Percentiles rank a stretch among this genome's conserved stretches.
Conservation (phyloP, 2,329 filamentous ascomycete species). For the Diaporthe ilicicola region DNA sequence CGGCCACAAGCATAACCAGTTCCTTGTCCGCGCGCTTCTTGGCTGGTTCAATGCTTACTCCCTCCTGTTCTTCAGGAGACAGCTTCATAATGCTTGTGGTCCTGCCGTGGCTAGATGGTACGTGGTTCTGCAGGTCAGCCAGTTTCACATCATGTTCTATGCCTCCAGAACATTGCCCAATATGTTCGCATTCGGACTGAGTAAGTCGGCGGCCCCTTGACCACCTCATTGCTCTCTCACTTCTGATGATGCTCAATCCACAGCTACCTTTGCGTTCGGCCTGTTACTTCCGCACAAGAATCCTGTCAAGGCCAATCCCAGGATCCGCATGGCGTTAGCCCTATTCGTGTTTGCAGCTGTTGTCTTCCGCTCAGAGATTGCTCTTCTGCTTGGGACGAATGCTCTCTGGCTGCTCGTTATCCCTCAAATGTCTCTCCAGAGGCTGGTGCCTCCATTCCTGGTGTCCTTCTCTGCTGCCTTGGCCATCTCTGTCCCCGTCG, state of each 20-base stretch:
- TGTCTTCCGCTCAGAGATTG: conserved; percentile 90
- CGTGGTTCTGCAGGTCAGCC: conserved; percentile 76
- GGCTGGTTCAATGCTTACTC: conserved; percentile 78
- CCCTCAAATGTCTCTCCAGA: conserved; percentile 59
- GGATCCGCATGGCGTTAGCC: conserved; percentile 72
- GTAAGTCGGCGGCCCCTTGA: conserved; percentile 57
- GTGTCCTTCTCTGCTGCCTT: conserved; percentile 74
- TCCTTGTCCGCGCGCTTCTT: conserved; percentile 77
- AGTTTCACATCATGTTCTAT: conserved; percentile 96
- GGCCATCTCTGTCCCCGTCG: conserved; percentile 74
- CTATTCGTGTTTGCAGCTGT: conserved; percentile 82
- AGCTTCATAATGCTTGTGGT: conserved; percentile 75
- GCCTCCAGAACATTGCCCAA: conserved; percentile 91
- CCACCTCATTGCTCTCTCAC: neutral
- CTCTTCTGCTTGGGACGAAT: conserved; percentile 77
- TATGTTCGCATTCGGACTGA: conserved; percentile 92
- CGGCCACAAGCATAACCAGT: conserved; percentile 63
- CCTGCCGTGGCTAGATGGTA: conserved; percentile 79
- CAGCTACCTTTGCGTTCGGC: conserved; percentile 72
- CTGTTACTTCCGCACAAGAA: conserved; percentile 52
- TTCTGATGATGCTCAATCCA: neutral
- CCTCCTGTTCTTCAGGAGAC: conserved; percentile 71
- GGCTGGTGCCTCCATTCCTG: conserved; percentile 72
- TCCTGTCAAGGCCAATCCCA: conserved; percentile 45
- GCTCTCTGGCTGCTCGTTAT: conserved; percentile 70